Evolutionary conservation across 2,329 filamentous ascomycete species (phyloP).

Genomic region (Arthrobotrys musiformis): DNA sequence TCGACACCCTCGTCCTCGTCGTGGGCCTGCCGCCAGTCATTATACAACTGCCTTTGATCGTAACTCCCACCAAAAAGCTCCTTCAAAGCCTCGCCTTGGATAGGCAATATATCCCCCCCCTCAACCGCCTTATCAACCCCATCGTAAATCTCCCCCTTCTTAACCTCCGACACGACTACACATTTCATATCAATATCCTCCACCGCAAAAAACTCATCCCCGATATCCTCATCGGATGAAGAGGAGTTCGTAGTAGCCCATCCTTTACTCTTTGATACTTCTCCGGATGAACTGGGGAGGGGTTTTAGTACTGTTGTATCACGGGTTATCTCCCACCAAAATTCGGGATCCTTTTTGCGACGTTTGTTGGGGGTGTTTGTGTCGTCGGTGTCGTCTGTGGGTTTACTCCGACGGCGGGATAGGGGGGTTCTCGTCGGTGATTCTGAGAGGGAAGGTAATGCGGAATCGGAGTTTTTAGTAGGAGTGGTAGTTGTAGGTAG

Average conservation of each 20-base stretch:
- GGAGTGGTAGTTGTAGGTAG: no score
- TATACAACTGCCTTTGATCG: constrained; percentile 32
- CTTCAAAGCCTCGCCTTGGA: constrained; percentile 35
- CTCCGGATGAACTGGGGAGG: constrained; percentile 33
- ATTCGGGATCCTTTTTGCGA: constrained; percentile 36
- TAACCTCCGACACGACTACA: constrained; percentile 22
- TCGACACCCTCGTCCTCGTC: constrained; percentile 40
- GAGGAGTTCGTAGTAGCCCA: constrained; percentile 33
- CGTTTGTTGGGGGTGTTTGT: constrained; percentile 40
- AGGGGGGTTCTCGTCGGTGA: constrained; percentile 12
- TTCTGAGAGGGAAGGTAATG: constrained; percentile 19
- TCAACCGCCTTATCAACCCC: constrained; percentile 7
- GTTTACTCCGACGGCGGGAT: constrained; percentile 36
- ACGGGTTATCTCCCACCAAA: constrained; percentile 40
- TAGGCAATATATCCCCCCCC: constrained; percentile 16
- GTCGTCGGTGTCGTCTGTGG: constrained; percentile 26
- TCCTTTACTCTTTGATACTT: constrained; percentile 27
- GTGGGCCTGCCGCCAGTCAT: constrained; percentile 7
- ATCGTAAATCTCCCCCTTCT: constrained; percentile 28
- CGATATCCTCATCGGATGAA: constrained; percentile 24
- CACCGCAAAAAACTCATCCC: constrained; percentile 26
- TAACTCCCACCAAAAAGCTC: constrained; percentile 33
- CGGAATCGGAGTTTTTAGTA: constrained; percentile 24
- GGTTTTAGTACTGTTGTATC: constrained; percentile 37
- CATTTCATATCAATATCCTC: constrained; percentile 43